These are phyloP conservation scores for Eucalyptus pauciflora DNA, from an alignment of 345 rosid genomes.

Conservation along the genomic window DNA sequence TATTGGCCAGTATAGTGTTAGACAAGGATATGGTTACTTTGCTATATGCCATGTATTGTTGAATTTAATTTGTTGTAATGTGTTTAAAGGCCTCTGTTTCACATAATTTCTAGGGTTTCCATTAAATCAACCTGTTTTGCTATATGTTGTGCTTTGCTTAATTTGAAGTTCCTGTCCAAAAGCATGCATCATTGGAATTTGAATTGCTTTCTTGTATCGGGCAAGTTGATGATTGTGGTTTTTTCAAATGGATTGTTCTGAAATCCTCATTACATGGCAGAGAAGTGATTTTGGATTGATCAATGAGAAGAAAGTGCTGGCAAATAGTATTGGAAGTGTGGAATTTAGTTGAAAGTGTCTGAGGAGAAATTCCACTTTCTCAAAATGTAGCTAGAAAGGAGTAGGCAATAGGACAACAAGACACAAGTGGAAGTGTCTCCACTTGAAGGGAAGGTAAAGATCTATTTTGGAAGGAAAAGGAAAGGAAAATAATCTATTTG, in stretches of 20 bases:
- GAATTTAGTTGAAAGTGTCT: not conserved
- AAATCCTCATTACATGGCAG: not conserved
- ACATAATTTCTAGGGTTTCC: too few species aligned
- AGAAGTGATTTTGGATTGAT: not conserved
- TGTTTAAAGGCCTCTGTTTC: too few species aligned
- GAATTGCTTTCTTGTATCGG: not conserved
- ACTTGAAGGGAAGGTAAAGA: too few species aligned
- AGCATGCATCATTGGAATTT: not conserved
- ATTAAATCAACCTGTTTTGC: too few species aligned
- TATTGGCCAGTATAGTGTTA: too few species aligned
- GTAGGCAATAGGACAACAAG: too few species aligned
- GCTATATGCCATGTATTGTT: not conserved
- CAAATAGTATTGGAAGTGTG: not conserved
- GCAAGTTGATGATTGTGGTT: not conserved
- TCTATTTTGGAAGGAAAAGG: not conserved
- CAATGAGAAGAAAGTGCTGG: not conserved
- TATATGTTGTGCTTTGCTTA: not conserved
- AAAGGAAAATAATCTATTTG: not conserved
- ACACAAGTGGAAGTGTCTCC: too few species aligned
- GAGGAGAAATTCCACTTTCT: not conserved
- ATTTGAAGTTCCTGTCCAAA: not conserved
- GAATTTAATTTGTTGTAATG: too few species aligned
- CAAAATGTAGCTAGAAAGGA: too few species aligned
- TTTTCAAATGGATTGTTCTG: not conserved
- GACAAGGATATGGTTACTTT: not conserved